Conservation (phyloP, 805 yeast genomes). For the Wickerhamomyces pijperi region DNA sequence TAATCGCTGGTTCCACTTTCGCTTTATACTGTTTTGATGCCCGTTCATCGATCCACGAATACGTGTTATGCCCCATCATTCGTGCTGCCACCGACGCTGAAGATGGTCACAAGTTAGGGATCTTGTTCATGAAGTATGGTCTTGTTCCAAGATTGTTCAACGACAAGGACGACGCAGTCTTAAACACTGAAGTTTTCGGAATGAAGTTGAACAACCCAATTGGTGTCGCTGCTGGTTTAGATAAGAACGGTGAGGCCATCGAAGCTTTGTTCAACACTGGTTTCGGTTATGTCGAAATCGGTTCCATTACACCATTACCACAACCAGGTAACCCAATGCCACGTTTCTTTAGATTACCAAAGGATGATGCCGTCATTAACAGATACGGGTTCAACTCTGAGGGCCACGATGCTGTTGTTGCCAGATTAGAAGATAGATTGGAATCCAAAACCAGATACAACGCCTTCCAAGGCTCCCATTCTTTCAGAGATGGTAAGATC, state of each 20-base stretch:
- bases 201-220: conserved; percentile 59
- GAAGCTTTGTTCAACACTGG: conserved; percentile 72
- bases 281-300: conserved; percentile 84
- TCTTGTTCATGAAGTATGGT: conserved; percentile 58
- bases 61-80: conserved; percentile 65
- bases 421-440: conserved; percentile 56
- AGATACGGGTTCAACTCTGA: conserved; percentile 90
- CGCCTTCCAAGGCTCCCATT: conserved; percentile 17
- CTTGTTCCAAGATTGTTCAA: conserved; percentile 49
- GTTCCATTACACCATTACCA: conserved; percentile 84
- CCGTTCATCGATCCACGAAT: conserved; percentile 74
- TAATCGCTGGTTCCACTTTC: conserved; percentile 28
- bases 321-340: conserved; percentile 96
- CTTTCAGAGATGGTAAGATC: conserved; percentile 54
- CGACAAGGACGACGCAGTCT: conserved; percentile 38
- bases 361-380: conserved; percentile 86
- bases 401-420: conserved; percentile 71
- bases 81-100: conserved; percentile 73
- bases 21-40: conserved; percentile 58
- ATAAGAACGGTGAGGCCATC: conserved; percentile 86
- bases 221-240: conserved; percentile 94
- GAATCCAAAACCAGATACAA: conserved; percentile 23
- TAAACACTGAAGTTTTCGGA: conserved; percentile 58
- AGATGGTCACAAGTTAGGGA: conserved; percentile 69
- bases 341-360: conserved; percentile 74